Base-by-base conservation (phyloP, 2,329 filamentous ascomycete genomes). In the Arthrinium phaeospermum region DNA sequence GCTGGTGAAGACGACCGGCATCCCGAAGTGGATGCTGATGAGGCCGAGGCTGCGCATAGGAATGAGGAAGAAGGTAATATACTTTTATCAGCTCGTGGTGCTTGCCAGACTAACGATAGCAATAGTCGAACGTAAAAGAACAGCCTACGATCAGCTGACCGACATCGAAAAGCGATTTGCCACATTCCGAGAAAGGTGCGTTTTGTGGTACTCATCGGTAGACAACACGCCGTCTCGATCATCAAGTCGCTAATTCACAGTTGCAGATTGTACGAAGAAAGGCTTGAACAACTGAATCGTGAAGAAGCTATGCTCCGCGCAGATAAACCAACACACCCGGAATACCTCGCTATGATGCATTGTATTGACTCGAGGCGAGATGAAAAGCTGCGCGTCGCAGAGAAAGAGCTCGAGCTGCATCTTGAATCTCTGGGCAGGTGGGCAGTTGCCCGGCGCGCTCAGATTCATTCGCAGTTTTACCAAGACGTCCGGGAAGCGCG, bases 401-500 rank as follows among this genome's bases (percentile, higher is more conserved):
- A 93, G 70, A 91, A 90, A 34, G 89, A 96, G 75, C 89, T 93
- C 75, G 89, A 91, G 73, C 93, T 94, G 79, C 93, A 94, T 76
- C 85, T 93, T 75, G 88, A 93, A 79, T 90, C 94, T 2, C 87
- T 97, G 44, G 88, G 93, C 76, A 91, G 88, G 73, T 92, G 92
- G 76, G 93, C 93, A 27, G 89, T 97, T 41, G 95, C 94, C 27
- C 93, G 95, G 76, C 91, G 95, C 74, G 91, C 94, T 70, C 95
- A 98, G 80, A 90, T 96, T 71, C 94, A 97, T 83, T 93, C 93
- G 73, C 95, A 98, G 78, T 98, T 94, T 82, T 95, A 95, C 81
- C 96, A 99, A 82, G 90, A 91, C 68, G 89, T 95, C 46, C 91
- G 96, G 71, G 94, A 97, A 79, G 89, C 93, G 75, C 91, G 96